A percentile compares a stretch with the other conserved stretches of the same genome.
phyloP scores from a whole-genome alignment of 2,329 filamentous ascomycete species.

The Pseudogymnoascus sp. region DNA sequence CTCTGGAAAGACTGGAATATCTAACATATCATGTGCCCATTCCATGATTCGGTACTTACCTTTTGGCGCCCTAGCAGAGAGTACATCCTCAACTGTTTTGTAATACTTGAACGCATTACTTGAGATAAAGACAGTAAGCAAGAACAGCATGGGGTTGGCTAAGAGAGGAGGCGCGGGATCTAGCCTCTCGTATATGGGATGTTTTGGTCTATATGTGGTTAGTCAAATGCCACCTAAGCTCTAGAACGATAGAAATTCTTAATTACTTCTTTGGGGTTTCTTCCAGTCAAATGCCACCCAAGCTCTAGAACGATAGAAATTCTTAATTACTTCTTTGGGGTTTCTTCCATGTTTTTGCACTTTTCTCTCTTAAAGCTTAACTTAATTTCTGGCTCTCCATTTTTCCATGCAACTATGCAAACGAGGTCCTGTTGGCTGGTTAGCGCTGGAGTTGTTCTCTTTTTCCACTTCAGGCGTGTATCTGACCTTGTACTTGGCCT shows the following conservation, averaged over 20 bases:
- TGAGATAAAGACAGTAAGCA: conserved; percentile 10
- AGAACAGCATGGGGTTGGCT: conserved; percentile 14
- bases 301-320: conserved; percentile 11
- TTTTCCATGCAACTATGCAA: conserved; percentile 18
- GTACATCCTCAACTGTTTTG: conserved; percentile 12
- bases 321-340: conserved; percentile 17
- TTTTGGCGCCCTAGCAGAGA: conserved; percentile 11
- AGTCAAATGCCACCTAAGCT: neutral
- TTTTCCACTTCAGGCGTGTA: conserved; percentile 15
- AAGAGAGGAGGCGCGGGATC: conserved; percentile 4
- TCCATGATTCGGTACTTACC: conserved; percentile 9
- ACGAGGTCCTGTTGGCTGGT: conserved; percentile 16
- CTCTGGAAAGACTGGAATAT: conserved; percentile 14
- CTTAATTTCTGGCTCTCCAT: conserved; percentile 16
- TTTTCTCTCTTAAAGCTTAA: conserved; percentile 18
- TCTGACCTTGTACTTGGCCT: conserved; percentile 17
- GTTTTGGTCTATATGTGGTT: neutral
- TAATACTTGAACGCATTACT: conserved; percentile 15
- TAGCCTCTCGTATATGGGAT: neutral
- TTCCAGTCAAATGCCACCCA: neutral
- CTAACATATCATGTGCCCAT: conserved; percentile 11
- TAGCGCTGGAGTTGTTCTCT: conserved; percentile 11
- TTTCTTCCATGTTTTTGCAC: conserved; percentile 16
- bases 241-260: no score
- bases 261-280: no score